Evolutionary conservation across 2,329 filamentous ascomycete species (phyloP), one percentile per base, ranked within the genome.

Genomic region (Leptographium wingfieldii): DNA sequence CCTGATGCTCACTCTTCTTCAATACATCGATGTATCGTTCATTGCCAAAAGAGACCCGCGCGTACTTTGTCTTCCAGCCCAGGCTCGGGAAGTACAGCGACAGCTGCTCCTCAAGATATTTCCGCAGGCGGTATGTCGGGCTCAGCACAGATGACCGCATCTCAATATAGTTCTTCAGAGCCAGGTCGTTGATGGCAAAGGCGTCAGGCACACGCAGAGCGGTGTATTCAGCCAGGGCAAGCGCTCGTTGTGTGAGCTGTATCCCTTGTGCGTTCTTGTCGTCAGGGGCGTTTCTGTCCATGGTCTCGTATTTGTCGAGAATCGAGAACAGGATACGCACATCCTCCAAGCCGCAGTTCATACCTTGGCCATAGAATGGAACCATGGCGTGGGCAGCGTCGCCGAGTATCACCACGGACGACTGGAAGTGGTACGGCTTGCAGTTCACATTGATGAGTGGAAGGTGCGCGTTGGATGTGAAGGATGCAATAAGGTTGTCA

Each of bases 311-410:
- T 65, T 82, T 81, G 72, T 96, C 92, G 1, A 97, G 77, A 52
- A 87, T 79, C 0, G 85, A 83, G 72, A 96, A 99, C 1, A 99
- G 81, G 5, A 95, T 85, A 9, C 88, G 85, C 14, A 99, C 91
- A 67, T 96, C 92, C 74, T 99, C 94, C 51, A 99, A 82, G 0
- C 94, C 94, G 0, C 94, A 88, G 69, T 99, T 99, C 85, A 99
- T 95, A 46, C 94, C 94, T 72, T 99, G 94, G 0, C 94, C 94
- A 71, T 97, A 99, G 73, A 99, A 99, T 0, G 94, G 94, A 0
- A 99, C 91, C 86, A 99, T 96, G 60, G 95, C 94, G 71, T 99
- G 94, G 0, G 94, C 92, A 9, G 94, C 91, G 70, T 99, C 94
- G 61, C 94, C 94, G 43, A 99, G 71, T 56, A 99, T 90, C 62